phyloP scores from a whole-genome alignment of 768 basidiomycete species.

The Naematelia encephala region DNA sequence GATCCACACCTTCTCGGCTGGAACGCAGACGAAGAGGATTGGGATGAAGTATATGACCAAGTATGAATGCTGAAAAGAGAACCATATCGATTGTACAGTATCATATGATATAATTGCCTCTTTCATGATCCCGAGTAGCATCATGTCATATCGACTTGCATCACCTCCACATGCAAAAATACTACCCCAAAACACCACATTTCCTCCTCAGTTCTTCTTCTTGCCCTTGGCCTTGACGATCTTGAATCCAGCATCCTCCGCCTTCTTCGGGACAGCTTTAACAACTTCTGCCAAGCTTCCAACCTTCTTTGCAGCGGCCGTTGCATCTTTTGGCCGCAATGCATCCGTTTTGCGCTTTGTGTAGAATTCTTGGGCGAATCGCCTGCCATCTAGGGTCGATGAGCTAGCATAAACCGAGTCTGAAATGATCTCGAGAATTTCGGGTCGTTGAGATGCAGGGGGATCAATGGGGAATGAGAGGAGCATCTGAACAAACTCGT shows the following conservation, averaged over 20 bases:
- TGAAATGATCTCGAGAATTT: slow-evolving; percentile 77
- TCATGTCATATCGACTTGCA: background rate
- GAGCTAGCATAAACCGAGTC: slow-evolving; percentile 93
- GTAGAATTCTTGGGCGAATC: slow-evolving; percentile 90
- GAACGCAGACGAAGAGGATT: slow-evolving; percentile 39
- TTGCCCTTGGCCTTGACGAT: slow-evolving; percentile 90
- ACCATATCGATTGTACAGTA: too few relatives aligned
- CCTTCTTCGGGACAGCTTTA: slow-evolving; percentile 74
- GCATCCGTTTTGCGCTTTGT: slow-evolving; percentile 81
- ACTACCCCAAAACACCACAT: background rate
- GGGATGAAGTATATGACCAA: slow-evolving; percentile 19
- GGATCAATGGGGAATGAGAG: slow-evolving; percentile 88
- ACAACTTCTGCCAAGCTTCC: slow-evolving; percentile 60
- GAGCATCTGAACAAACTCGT: slow-evolving; percentile 94
- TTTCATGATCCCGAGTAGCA: background rate
- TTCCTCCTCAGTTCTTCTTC: slow-evolving; percentile 54
- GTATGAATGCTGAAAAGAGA: background rate
- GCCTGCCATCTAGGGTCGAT: slow-evolving; percentile 87
- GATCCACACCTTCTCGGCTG: slow-evolving; percentile 45
- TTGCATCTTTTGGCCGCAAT: slow-evolving; percentile 9
- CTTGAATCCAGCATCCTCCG: slow-evolving; percentile 83
- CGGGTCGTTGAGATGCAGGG: slow-evolving; percentile 56
- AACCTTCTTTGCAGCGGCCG: background rate
- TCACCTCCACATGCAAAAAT: slow-evolving; percentile 5
- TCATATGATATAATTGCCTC: too few relatives aligned